These are phyloP conservation scores for Teunomyces stri DNA, from an alignment of 805 yeast species.

Conservation along the genomic window DNA sequence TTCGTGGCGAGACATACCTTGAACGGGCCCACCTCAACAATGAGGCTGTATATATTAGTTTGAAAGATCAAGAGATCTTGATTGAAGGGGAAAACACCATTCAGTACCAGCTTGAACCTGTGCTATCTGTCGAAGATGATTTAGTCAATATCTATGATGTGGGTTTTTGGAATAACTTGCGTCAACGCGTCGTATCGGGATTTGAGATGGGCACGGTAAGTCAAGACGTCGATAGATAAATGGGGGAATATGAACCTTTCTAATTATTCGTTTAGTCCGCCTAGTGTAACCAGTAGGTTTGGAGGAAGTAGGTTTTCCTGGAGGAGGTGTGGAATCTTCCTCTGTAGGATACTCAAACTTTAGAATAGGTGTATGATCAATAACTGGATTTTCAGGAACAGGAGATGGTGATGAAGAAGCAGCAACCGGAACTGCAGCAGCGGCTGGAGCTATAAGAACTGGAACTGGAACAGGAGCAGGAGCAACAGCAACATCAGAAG, in stretches of 20 bases:
- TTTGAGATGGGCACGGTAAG: neutral
- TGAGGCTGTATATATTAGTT: constrained; percentile 26
- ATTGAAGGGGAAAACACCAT: constrained; percentile 12
- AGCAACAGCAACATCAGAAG: neutral
- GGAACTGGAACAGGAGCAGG: too few relatives aligned
- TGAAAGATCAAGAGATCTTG: constrained; percentile 23
- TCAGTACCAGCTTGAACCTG: constrained; percentile 12
- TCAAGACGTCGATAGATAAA: constrained; percentile 15
- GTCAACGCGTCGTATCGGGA: constrained; percentile 22
- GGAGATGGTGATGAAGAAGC: too few relatives aligned
- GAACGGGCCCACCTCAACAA: constrained; percentile 9
- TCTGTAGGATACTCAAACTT: too few relatives aligned
- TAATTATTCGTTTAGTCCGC: neutral
- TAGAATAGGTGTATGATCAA: too few relatives aligned
- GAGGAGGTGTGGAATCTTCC: too few relatives aligned
- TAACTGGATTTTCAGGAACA: too few relatives aligned
- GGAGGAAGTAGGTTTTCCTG: too few relatives aligned
- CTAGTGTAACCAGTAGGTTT: too few relatives aligned
- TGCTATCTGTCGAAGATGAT: constrained; percentile 26
- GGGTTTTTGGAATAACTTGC: constrained; percentile 45
- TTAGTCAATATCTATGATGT: constrained; percentile 47
- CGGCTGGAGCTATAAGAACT: too few relatives aligned
- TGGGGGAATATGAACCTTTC: constrained; percentile 11
- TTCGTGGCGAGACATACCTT: constrained; percentile 12
- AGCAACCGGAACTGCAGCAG: too few relatives aligned